phyloP scores from a whole-genome alignment of 1,284 basidiomycete species.

The Leccinum subfulvum region DNA sequence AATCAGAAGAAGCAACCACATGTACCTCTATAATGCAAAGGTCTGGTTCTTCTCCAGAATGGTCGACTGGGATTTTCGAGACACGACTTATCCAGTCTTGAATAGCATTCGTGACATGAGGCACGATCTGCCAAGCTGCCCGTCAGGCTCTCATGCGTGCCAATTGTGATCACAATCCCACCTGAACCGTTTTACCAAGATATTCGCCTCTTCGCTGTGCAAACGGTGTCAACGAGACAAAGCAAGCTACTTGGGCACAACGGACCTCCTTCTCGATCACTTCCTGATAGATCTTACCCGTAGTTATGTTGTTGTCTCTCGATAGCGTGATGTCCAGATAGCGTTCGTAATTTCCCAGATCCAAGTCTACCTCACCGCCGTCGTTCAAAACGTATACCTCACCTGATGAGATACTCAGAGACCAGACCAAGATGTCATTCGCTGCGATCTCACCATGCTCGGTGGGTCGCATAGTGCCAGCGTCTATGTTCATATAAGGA shows the following conservation, averaged over 20 bases:
- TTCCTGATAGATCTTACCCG: slow-evolving; percentile 95
- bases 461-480: slow-evolving; percentile 97
- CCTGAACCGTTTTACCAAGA: slow-evolving; percentile 95
- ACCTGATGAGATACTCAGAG: slow-evolving; percentile 48
- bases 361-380: slow-evolving; percentile 97
- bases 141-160: slow-evolving; percentile 4
- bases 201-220: slow-evolving; percentile 90
- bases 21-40: slow-evolving; percentile 94
- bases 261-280: slow-evolving; percentile 97
- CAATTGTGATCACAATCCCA: slow-evolving; percentile 29
- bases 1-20: slow-evolving; percentile 1
- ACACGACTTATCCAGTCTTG: slow-evolving; percentile 99
- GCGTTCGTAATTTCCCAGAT: slow-evolving; percentile 98
- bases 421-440: slow-evolving; percentile 5
- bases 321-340: slow-evolving; percentile 95
- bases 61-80: slow-evolving; percentile 90
- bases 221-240: slow-evolving; percentile 22
- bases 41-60: slow-evolving; percentile 91
- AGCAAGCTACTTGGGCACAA: slow-evolving; percentile 15
- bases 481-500: slow-evolving; percentile 99
- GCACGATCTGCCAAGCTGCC: slow-evolving; percentile 73
- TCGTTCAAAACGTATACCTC: slow-evolving; percentile 99
- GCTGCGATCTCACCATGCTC: slow-evolving; percentile 79
- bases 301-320: slow-evolving; percentile 97
- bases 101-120: slow-evolving; percentile 95